Evolutionary conservation across 768 basidiomycete species (phyloP).

Genomic region (Pholiota microspora): DNA sequence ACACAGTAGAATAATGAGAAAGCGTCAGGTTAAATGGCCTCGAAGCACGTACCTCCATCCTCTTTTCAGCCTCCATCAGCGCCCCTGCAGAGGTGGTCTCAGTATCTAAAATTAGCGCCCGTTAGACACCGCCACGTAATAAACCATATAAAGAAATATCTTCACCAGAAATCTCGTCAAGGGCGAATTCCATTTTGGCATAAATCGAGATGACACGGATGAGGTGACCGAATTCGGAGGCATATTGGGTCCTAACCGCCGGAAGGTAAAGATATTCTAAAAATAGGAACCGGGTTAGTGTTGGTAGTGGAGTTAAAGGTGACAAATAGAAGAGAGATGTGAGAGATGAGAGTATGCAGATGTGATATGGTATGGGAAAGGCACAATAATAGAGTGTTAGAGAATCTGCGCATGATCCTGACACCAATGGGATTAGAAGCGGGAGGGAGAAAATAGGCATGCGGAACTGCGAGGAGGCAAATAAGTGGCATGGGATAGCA

Average conservation of each 20-base stretch:
- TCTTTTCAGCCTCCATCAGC: constrained; percentile 41
- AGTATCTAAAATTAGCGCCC: constrained; percentile 27
- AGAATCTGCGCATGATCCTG: constrained; percentile 20
- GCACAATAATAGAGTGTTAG: constrained; percentile 20
- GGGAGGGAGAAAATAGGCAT: constrained; percentile 15
- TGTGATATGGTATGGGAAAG: constrained; percentile 14
- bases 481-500: constrained; percentile 18
- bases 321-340: constrained; percentile 18
- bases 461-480: constrained; percentile 17
- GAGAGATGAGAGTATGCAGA: constrained; percentile 16
- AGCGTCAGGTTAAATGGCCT: neutral
- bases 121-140: constrained; percentile 8
- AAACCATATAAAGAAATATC: constrained; percentile 4
- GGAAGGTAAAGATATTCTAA: constrained; percentile 70
- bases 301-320: constrained; percentile 14
- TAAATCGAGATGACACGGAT: constrained; percentile 69
- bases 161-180: constrained; percentile 52
- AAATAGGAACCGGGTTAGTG: constrained; percentile 15
- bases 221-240: constrained; percentile 76
- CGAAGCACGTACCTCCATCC: constrained; percentile 38
- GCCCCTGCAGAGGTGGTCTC: constrained; percentile 32
- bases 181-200: constrained; percentile 52
- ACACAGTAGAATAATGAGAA: constrained; percentile 7
- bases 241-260: constrained; percentile 55
- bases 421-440: constrained; percentile 18